Evolutionary conservation across 495 filamentous ascomycete genomes (phyloP).

Genomic region (Penicillium chermesinum): DNA sequence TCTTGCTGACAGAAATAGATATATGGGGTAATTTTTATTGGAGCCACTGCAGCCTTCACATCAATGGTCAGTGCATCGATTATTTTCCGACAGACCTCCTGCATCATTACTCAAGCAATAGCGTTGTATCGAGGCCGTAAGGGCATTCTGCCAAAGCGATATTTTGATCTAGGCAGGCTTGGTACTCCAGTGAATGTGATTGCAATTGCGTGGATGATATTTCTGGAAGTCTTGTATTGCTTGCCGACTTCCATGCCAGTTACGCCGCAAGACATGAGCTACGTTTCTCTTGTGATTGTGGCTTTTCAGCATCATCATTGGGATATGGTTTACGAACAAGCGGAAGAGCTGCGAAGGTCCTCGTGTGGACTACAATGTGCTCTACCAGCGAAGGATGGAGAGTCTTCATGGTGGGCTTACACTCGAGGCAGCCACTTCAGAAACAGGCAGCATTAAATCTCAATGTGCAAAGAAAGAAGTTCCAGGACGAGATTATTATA

Average conservation of each 20-base stretch:
- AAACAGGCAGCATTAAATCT: neutral
- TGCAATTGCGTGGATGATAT: slow-evolving; percentile 4
- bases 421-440: neutral
- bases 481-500: neutral
- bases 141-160: slow-evolving; percentile 4
- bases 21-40: slow-evolving; percentile 10
- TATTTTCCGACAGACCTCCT: slow-evolving; percentile 12
- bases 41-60: slow-evolving; percentile 9
- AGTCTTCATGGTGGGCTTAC: neutral
- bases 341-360: neutral
- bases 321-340: neutral
- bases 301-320: neutral
- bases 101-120: slow-evolving; percentile 8
- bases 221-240: slow-evolving; percentile 8
- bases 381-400: neutral
- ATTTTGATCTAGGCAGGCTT: slow-evolving; percentile 4
- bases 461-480: neutral
- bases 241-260: slow-evolving; percentile 7
- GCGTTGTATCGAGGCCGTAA: slow-evolving; percentile 1
- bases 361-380: neutral
- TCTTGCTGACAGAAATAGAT: neutral
- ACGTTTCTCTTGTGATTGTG: slow-evolving; percentile 10
- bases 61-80: slow-evolving; percentile 10
- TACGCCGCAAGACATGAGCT: slow-evolving; percentile 10
- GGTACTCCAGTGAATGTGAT: slow-evolving; percentile 6